These are phyloP conservation scores for Aegilops speltoides DNA, from an alignment of 176 grass and related monocot species.

Conservation along the genomic window DNA sequence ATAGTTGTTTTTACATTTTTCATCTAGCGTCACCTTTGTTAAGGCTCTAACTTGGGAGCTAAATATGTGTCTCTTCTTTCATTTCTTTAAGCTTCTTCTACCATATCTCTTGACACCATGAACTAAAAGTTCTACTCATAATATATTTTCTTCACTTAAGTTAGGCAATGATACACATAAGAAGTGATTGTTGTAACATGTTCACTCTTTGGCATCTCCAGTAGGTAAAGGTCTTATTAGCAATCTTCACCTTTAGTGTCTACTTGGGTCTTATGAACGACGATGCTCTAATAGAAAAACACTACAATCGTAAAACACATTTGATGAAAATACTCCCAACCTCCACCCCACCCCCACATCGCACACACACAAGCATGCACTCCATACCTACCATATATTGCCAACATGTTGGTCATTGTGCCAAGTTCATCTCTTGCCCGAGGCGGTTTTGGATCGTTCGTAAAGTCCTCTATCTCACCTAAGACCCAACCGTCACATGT, in stretches of 20 bases:
- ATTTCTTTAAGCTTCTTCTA: not conserved
- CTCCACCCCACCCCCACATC: not conserved
- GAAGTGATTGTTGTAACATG: not conserved
- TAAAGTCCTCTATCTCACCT: not conserved
- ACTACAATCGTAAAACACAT: not conserved
- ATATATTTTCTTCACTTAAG: not conserved
- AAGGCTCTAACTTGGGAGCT: not conserved
- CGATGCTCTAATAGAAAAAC: not conserved
- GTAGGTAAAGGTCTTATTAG: not conserved
- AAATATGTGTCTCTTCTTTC: not conserved
- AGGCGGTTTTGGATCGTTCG: not conserved
- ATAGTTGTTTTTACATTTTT: not conserved
- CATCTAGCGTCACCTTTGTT: not conserved
- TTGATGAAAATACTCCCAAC: not conserved
- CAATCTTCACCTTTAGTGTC: not conserved
- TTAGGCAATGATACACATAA: not conserved
- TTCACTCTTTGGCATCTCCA: not conserved
- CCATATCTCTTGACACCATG: not conserved
- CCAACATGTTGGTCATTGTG: not conserved
- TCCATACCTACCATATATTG: not conserved
- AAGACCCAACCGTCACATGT: not conserved
- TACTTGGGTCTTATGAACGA: not conserved
- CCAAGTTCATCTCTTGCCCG: not conserved
- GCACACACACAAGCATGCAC: not conserved
- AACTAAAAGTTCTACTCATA: not conserved